Conservation (phyloP, 2,329 filamentous ascomycete genomes). For the Paracoccidioides brasiliensis region DNA sequence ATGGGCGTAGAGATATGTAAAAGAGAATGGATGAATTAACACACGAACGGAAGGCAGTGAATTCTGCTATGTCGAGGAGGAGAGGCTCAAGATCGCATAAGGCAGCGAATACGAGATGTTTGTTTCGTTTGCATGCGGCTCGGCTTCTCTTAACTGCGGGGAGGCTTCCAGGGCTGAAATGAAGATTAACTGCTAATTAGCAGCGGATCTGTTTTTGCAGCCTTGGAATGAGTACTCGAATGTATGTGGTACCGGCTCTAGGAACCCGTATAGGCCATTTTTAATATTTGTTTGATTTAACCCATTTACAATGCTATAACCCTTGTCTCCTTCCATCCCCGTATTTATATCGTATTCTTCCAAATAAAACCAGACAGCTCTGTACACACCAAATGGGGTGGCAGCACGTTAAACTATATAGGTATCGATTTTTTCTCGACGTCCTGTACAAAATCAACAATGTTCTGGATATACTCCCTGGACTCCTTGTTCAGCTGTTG, state of each 20-base stretch:
- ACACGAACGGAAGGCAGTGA: no score
- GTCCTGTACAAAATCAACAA: background rate
- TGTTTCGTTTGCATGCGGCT: background rate
- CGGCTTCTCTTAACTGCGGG: no score
- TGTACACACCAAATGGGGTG: no score
- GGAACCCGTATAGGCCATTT: no score
- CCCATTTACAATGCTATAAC: no score
- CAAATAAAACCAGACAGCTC: no score
- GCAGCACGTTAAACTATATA: background rate
- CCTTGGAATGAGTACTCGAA: no score
- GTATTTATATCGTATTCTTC: no score
- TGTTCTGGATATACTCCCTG: constrained; percentile 1
- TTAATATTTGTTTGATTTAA: no score
- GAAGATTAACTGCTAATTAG: background rate
- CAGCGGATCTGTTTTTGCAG: background rate
- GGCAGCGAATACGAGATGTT: background rate
- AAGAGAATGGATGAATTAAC: background rate
- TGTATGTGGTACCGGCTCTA: no score
- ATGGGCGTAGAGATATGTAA: background rate
- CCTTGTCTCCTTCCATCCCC: no score
- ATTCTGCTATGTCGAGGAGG: background rate
- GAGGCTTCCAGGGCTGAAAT: background rate
- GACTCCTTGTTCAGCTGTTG: background rate
- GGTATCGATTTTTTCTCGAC: background rate
- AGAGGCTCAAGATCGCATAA: background rate